Conservation (phyloP, 768 basidiomycete species). For the Panaeolus papilionaceus region DNA sequence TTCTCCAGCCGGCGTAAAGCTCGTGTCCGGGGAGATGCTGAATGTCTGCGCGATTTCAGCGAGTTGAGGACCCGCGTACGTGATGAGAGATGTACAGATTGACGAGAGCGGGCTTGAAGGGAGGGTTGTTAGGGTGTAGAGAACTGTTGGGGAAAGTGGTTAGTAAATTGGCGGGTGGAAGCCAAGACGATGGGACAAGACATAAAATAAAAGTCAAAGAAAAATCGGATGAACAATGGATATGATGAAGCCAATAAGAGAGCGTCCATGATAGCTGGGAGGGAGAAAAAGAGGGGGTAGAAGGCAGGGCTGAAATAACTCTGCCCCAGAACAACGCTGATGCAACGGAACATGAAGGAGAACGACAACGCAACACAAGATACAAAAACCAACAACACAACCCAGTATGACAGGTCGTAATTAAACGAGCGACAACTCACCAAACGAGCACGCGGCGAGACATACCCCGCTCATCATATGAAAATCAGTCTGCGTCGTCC, state of each 20-base stretch:
- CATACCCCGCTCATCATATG: background rate
- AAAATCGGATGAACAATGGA: too few relatives aligned
- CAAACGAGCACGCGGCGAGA: background rate
- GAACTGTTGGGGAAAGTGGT: background rate
- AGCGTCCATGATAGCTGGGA: too few relatives aligned
- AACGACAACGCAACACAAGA: too few relatives aligned
- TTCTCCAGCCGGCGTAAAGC: too few relatives aligned
- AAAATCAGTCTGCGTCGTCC: conserved; percentile 1
- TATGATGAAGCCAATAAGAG: too few relatives aligned
- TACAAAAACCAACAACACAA: too few relatives aligned
- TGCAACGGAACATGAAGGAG: too few relatives aligned
- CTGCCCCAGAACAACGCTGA: too few relatives aligned
- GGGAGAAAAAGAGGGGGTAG: too few relatives aligned
- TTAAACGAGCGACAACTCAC: background rate
- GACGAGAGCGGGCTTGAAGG: background rate
- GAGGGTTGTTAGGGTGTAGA: background rate
- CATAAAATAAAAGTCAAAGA: background rate
- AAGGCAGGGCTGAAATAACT: too few relatives aligned
- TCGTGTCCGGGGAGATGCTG: too few relatives aligned
- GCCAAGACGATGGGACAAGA: background rate
- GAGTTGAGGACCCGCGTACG: background rate
- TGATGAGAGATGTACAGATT: background rate
- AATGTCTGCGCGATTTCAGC: background rate
- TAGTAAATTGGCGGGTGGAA: background rate
- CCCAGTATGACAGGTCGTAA: too few relatives aligned